Evolutionary conservation across 306 rosid species (phyloP), one percentile per base, ranked within the genome.

Genomic region (Senna siamea): DNA sequence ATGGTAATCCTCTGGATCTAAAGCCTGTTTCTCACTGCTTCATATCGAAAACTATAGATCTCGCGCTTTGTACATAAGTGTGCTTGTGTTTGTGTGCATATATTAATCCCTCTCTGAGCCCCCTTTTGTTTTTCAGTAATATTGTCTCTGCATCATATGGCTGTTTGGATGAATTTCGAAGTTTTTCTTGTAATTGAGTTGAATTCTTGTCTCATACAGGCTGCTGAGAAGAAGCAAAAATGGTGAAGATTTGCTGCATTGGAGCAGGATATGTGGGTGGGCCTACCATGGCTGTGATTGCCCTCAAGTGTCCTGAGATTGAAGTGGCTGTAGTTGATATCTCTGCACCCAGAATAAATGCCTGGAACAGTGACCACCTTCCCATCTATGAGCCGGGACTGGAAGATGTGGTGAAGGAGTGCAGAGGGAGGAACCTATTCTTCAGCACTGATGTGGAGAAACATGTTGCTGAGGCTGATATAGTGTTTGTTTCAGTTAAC

Each of bases 211-310:
- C 43, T 53, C 7, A 41, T 63, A 26, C 70, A 88, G 93, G 83
- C 5, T 79, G 38, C 38, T 59, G 74, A 69, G 47, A 58, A 54
- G 20, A 56, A 73, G 11, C 46, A 46, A 84, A 84, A 79, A 93
- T 93, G 98, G 98, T 93, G 86, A 93, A 90, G 89, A 90, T 93
- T 80, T 93, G 98, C 54, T 92, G 98, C 81, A 90, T 92, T 74
- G 98, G 98, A 38, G 98, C 98, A 23, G 98, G 98, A 30, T 92
- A 92, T 72, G 98, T 92, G 0, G 98, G 98, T 57, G 98, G 98
- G 22, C 98, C 98, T 30, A 92, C 98, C 78, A 90, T 93, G 98
- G 98, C 98, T 18, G 96, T 93, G 79, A 93, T 88, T 79, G 90
- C 92, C 17, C 59, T 85, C 26, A 88, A 88, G 78, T 88, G 92